phyloP scores from a whole-genome alignment of 2,329 filamentous ascomycete species.

The Aphanoascus verrucosus region DNA sequence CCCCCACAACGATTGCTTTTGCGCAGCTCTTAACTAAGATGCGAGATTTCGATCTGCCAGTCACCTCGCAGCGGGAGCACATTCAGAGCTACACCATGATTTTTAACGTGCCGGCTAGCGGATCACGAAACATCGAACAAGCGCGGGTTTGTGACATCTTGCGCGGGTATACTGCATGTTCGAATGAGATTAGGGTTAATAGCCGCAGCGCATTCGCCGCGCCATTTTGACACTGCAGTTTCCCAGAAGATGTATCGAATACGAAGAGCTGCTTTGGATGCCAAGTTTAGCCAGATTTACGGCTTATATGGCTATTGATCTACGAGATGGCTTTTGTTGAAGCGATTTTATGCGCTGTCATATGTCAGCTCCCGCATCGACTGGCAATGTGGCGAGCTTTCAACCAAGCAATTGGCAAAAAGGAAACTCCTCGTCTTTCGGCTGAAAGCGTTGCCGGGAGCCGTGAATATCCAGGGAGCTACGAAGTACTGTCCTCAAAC shows the following conservation, averaged over 20 bases:
- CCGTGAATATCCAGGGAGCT: too few species aligned
- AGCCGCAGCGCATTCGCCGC: not conserved
- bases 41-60: not conserved
- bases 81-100: not conserved
- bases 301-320: not conserved
- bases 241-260: not conserved
- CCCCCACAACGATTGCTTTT: too few species aligned
- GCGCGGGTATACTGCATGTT: not conserved
- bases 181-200: not conserved
- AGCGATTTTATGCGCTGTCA: too few species aligned
- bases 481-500: too few species aligned
- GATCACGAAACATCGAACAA: not conserved
- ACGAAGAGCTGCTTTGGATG: not conserved
- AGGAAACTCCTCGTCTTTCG: too few species aligned
- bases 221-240: not conserved
- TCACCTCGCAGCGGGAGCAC: not conserved
- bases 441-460: too few species aligned
- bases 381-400: too few species aligned
- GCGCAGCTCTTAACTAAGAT: too few species aligned
- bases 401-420: too few species aligned
- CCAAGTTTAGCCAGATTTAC: not conserved
- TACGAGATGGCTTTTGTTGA: too few species aligned
- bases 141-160: not conserved
- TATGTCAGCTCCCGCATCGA: too few species aligned
- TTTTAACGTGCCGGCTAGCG: not conserved